Percentiles rank a stretch among this genome's conserved stretches.
These are phyloP conservation scores for Penicillium hesseltinei DNA, from an alignment of 2,329 filamentous ascomycete genomes.

Conservation along the genomic window DNA sequence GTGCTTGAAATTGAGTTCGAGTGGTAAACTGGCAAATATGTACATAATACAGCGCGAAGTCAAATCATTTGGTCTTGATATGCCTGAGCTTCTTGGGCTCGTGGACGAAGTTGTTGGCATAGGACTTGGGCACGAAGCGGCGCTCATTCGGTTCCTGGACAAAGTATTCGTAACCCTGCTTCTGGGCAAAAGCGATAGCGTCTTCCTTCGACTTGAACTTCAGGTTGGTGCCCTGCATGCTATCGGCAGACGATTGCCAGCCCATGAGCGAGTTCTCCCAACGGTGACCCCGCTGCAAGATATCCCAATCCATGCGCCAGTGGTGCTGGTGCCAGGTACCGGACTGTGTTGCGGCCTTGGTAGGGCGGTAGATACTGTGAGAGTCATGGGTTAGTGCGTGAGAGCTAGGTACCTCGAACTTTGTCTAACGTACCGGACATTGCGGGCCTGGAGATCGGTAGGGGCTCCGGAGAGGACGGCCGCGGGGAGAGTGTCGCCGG, in stretches of 20 bases:
- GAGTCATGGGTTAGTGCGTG: constrained; percentile 13
- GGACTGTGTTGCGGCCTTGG: constrained; percentile 96
- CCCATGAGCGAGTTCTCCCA: constrained; percentile 99
- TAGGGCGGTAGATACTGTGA: constrained; percentile 79
- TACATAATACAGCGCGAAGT: constrained; percentile 38
- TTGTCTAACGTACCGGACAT: constrained; percentile 69
- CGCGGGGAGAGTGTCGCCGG: constrained; percentile 70
- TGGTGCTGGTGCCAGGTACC: constrained; percentile 78
- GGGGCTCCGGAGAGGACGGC: constrained; percentile 89
- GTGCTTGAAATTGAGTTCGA: constrained; percentile 12
- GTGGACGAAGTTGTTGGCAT: constrained; percentile 95
- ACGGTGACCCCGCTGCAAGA: constrained; percentile 83
- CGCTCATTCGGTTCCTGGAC: constrained; percentile 94
- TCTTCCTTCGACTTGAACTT: constrained; percentile 93
- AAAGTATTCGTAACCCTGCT: constrained; percentile 99
- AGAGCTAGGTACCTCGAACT: not conserved
- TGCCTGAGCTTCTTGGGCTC: constrained; percentile 82
- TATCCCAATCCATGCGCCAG: constrained; percentile 99
- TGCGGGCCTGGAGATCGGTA: constrained; percentile 87
- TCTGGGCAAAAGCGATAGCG: constrained; percentile 91
- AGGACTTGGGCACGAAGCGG: constrained; percentile 84
- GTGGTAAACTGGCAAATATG: constrained; percentile 32
- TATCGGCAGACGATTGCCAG: constrained; percentile 94
- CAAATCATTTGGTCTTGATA: constrained; percentile 70
- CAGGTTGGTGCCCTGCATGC: constrained; percentile 90